These are phyloP conservation scores for Davidsoniella australis DNA, from an alignment of 2,329 filamentous ascomycete genomes.

Conservation along the genomic window DNA sequence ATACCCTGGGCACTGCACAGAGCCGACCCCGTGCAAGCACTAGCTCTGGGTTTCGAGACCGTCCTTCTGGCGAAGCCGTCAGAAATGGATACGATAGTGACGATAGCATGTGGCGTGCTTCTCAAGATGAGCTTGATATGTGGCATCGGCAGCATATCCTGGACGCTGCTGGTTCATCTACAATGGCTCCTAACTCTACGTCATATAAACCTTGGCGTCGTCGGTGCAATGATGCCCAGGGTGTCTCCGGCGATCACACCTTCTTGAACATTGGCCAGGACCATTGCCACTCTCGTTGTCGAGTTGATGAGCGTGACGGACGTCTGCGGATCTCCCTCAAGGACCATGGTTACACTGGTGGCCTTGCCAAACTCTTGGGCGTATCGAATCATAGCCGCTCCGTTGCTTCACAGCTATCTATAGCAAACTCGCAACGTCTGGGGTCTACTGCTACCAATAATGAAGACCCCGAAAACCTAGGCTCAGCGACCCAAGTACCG, in stretches of 20 bases:
- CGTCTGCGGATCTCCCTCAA: slow-evolving; percentile 56
- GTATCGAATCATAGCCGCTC: not conserved
- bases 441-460: not conserved
- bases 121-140: too few species aligned
- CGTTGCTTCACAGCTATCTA: not conserved
- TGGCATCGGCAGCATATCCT: not conserved
- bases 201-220: not conserved
- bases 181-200: not conserved
- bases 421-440: too few species aligned
- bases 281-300: slow-evolving; percentile 46
- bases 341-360: slow-evolving; percentile 51
- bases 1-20: not conserved
- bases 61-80: not conserved
- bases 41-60: not conserved
- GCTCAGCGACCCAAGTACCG: slow-evolving; percentile 4
- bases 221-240: not conserved
- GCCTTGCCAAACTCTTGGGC: slow-evolving; percentile 33
- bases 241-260: not conserved
- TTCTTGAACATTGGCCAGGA: slow-evolving; percentile 44
- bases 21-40: not conserved
- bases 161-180: not conserved
- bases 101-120: slow-evolving; percentile 11
- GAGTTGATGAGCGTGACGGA: slow-evolving; percentile 46
- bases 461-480: not conserved
- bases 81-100: not conserved